phyloP scores from a whole-genome alignment of 768 basidiomycete genomes.

The Russula griseocarnosa region DNA sequence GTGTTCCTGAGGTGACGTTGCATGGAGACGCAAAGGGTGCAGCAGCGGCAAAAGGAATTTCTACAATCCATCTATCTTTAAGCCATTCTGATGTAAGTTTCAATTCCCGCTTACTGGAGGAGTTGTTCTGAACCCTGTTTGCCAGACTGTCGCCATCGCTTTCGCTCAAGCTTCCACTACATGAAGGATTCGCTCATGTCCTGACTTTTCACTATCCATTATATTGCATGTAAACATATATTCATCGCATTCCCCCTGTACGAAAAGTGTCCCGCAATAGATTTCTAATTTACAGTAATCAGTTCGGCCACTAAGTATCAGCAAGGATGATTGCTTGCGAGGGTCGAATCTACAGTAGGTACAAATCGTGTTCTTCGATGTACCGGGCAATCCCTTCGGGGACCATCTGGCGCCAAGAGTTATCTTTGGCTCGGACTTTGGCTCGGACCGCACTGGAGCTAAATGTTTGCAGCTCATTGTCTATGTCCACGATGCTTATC shows the following conservation, averaged over 20 bases:
- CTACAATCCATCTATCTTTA: constrained; percentile 73
- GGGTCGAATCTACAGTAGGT: constrained; percentile 30
- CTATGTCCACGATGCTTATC: constrained; percentile 61
- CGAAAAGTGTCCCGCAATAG: constrained; percentile 1
- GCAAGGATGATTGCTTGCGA: background rate
- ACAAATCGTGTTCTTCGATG: constrained; percentile 47
- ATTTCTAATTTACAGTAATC: background rate
- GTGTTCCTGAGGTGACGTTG: constrained; percentile 54
- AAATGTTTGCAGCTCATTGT: constrained; percentile 48
- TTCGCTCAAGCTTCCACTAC: constrained; percentile 69
- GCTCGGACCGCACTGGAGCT: constrained; percentile 70
- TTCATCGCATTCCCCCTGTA: constrained; percentile 8
- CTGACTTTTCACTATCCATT: background rate
- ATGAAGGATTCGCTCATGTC: constrained; percentile 24
- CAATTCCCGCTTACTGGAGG: background rate
- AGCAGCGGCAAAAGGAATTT: constrained; percentile 70
- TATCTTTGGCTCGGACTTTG: constrained; percentile 37
- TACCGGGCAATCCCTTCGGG: constrained; percentile 47
- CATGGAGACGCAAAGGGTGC: constrained; percentile 76
- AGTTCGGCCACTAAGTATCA: background rate
- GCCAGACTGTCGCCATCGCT: constrained; percentile 76
- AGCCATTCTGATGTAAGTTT: constrained; percentile 85
- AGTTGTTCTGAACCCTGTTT: constrained; percentile 28
- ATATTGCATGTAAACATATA: constrained; percentile 13
- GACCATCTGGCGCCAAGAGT: constrained; percentile 48